phyloP scores from a whole-genome alignment of 768 basidiomycete species.

The Trametes meyenii region DNA sequence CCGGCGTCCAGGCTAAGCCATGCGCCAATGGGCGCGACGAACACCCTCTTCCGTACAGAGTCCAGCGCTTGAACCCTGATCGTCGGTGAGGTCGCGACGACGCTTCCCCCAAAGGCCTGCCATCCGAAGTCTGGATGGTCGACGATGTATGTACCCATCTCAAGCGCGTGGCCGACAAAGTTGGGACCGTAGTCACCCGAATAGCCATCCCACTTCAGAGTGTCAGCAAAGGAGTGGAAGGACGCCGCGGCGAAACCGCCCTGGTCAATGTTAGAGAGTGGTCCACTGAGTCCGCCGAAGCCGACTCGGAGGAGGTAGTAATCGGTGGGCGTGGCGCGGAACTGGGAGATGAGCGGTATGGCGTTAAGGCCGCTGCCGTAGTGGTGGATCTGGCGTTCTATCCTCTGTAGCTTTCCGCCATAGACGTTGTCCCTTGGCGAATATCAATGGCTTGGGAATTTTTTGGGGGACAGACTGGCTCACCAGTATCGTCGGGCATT shows the following conservation, averaged over 20 bases:
- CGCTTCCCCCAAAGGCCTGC: slow-evolving; percentile 59
- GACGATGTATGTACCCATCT: slow-evolving; percentile 46
- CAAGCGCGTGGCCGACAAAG: slow-evolving; percentile 57
- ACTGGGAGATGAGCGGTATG: slow-evolving; percentile 53
- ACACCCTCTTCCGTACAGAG: slow-evolving; percentile 52
- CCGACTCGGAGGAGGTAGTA: slow-evolving; percentile 55
- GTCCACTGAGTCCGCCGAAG: slow-evolving; percentile 54
- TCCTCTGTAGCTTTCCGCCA: slow-evolving; percentile 55
- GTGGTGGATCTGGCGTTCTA: slow-evolving; percentile 61
- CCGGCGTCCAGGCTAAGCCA: slow-evolving; percentile 54
- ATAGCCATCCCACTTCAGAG: slow-evolving; percentile 59
- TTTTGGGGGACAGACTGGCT: slow-evolving; percentile 5
- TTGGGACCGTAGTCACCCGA: slow-evolving; percentile 64
- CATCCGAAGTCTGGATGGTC: slow-evolving; percentile 62
- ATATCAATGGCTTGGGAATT: neutral
- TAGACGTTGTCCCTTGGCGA: slow-evolving; percentile 55
- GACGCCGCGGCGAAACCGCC: slow-evolving; percentile 61
- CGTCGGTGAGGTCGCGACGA: slow-evolving; percentile 44
- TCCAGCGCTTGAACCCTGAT: slow-evolving; percentile 50
- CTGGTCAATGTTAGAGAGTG: slow-evolving; percentile 58
- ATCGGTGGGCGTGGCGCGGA: slow-evolving; percentile 49
- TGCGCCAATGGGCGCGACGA: slow-evolving; percentile 51
- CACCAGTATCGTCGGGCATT: slow-evolving; percentile 61
- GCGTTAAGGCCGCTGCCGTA: slow-evolving; percentile 61
- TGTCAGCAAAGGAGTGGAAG: slow-evolving; percentile 62